phyloP scores from a whole-genome alignment of 2,329 filamentous ascomycete genomes.

The Coniochaeta hoffmannii region DNA sequence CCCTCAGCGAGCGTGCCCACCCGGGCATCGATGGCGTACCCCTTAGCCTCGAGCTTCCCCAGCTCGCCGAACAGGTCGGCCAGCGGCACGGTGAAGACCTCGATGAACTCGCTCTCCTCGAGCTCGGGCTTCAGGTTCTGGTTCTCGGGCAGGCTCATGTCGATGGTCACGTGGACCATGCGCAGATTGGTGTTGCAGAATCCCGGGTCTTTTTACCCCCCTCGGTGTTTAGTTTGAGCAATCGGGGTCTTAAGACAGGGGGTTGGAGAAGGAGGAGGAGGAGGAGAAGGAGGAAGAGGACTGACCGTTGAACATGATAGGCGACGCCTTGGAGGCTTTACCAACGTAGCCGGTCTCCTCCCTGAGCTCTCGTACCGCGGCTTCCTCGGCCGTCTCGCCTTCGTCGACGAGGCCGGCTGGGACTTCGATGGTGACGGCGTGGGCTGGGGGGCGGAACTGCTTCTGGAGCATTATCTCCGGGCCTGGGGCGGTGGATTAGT shows the following conservation, averaged over 20 bases:
- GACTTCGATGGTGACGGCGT: constrained; percentile 53
- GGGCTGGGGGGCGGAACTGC: constrained; percentile 57
- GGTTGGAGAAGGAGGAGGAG: too few relatives aligned
- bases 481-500: constrained; percentile 14
- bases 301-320: constrained; percentile 56
- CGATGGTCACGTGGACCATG: constrained; percentile 67
- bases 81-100: constrained; percentile 65
- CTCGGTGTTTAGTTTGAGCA: background rate
- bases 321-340: constrained; percentile 45
- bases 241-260: background rate
- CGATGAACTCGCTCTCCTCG: constrained; percentile 77
- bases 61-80: constrained; percentile 58
- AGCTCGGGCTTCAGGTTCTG: constrained; percentile 60
- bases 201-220: constrained; percentile 40
- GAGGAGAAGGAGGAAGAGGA: background rate
- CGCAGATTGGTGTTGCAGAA: constrained; percentile 61
- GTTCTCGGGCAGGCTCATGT: constrained; percentile 62
- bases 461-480: constrained; percentile 57
- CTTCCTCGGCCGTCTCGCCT: constrained; percentile 52
- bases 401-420: constrained; percentile 58
- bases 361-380: constrained; percentile 55
- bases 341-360: constrained; percentile 63
- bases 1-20: constrained; percentile 74
- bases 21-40: constrained; percentile 72
- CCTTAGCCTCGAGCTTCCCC: constrained; percentile 58